These are phyloP conservation scores for Cryptococcus sp. DNA, from an alignment of 1,284 basidiomycete species.

Conservation along the genomic window DNA sequence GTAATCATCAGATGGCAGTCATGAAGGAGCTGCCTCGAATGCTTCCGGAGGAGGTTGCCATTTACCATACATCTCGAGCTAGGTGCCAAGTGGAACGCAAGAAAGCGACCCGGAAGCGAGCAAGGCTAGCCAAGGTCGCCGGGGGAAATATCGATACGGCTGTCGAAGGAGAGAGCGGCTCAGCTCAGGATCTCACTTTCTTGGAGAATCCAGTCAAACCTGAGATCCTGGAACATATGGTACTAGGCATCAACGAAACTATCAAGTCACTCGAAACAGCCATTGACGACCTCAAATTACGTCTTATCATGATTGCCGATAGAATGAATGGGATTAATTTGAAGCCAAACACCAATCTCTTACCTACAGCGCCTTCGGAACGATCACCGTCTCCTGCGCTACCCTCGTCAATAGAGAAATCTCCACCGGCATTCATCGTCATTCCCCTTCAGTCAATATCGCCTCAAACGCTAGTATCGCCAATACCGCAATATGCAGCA, in stretches of 20 bases:
- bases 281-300: conserved; percentile 43
- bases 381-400: background rate
- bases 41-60: conserved; percentile 26
- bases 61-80: conserved; percentile 35
- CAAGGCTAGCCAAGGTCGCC: background rate
- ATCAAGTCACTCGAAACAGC: conserved; percentile 68
- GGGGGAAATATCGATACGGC: background rate
- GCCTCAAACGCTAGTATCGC: conserved; percentile 33
- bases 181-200: background rate
- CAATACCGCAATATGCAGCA: conserved; percentile 38
- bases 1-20: conserved; percentile 34
- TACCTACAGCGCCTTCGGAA: conserved; percentile 27
- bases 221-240: conserved; percentile 54
- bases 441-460: conserved; percentile 37
- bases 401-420: background rate
- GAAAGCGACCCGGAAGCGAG: conserved; percentile 7
- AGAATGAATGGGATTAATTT: conserved; percentile 29
- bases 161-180: background rate
- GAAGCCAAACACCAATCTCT: conserved; percentile 3
- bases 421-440: conserved; percentile 29
- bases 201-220: conserved; percentile 33
- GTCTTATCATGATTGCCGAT: conserved; percentile 31
- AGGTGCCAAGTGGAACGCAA: conserved; percentile 32
- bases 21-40: conserved; percentile 30
- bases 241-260: conserved; percentile 73